Evolutionary conservation across 306 rosid genomes (phyloP).

Genomic region (Prunus padus): DNA sequence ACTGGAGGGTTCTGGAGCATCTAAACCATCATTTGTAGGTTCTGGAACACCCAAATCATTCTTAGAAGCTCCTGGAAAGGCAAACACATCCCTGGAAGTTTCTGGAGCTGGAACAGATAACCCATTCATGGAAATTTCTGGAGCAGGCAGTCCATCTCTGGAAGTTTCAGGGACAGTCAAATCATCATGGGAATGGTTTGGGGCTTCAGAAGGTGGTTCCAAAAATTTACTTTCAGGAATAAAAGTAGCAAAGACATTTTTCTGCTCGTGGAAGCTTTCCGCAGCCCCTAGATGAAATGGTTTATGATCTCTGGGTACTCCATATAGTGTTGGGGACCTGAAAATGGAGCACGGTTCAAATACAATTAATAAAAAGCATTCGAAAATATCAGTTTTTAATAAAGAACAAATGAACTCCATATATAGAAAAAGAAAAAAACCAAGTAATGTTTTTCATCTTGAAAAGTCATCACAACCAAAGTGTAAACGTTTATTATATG

Average conservation of each 20-base stretch:
- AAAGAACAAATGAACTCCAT: neutral
- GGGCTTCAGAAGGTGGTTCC: slow-evolving; percentile 48
- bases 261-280: slow-evolving; percentile 68
- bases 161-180: slow-evolving; percentile 23
- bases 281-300: slow-evolving; percentile 60
- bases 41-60: slow-evolving; percentile 15
- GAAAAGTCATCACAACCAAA: neutral
- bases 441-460: neutral
- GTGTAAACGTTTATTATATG: neutral
- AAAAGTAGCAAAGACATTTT: slow-evolving; percentile 54
- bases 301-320: slow-evolving; percentile 81
- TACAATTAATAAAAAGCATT: slow-evolving; percentile 1
- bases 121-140: slow-evolving; percentile 19
- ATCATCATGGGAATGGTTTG: slow-evolving; percentile 37
- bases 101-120: slow-evolving; percentile 23
- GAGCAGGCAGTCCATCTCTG: slow-evolving; percentile 11
- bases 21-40: neutral
- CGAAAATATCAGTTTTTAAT: neutral
- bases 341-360: slow-evolving; percentile 26
- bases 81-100: slow-evolving; percentile 22
- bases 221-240: slow-evolving; percentile 61
- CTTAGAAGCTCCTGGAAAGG: slow-evolving; percentile 36
- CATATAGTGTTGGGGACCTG: slow-evolving; percentile 85
- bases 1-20: slow-evolving; percentile 12
- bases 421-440: neutral